Evolutionary conservation across 805 yeast species (phyloP), one percentile per base, ranked within the genome.

Genomic region (Candida tallmaniae): DNA sequence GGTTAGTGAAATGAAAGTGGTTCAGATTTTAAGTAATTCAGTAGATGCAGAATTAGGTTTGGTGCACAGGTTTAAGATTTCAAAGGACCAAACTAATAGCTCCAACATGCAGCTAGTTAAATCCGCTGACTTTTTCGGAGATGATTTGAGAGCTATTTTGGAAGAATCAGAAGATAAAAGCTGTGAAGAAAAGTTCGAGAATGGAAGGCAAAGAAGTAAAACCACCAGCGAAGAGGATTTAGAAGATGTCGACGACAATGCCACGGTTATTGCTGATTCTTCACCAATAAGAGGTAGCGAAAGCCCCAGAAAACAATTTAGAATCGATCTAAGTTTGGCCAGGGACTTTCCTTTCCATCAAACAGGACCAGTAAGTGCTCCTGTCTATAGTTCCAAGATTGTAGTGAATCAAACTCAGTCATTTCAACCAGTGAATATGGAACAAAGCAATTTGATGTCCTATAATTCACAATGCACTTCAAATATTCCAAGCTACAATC

Each of bases 211-310:
- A 8, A 36, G 6, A 13, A 17, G 23, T 6, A 35, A 26, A 6
- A 28, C 29, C 10, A 35, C 20, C 11, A 13, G 15, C 3, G 27
- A 23, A 3, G 35, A 42, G 2, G 38, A 45, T 16, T 17, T 23
- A 4, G 36, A 32, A 2, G 47, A 42, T 1, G 57, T 47, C 11
- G 58, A 50, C 13, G 71, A 65, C 21, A 62, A 62, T 37, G 69
- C 57, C 28, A 65, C 72, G 2, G 66, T 63, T 6, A 29, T 64
- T 8, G 71, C 68, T 2, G 59, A 62, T 29, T 58, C 70, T 2
- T 65, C 70, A 6, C 72, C 72, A 1, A 41, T 42, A 11, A 54
- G 52, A 34, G 29, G 24, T 12, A 15, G 13, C 6, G 36, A 36
- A 1, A 35, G 38, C 13, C 44, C 42, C 3, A 32, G 19, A 12